Evolutionary conservation across 2,329 filamentous ascomycete genomes (phyloP).

Genomic region (Colletotrichum viniferum): DNA sequence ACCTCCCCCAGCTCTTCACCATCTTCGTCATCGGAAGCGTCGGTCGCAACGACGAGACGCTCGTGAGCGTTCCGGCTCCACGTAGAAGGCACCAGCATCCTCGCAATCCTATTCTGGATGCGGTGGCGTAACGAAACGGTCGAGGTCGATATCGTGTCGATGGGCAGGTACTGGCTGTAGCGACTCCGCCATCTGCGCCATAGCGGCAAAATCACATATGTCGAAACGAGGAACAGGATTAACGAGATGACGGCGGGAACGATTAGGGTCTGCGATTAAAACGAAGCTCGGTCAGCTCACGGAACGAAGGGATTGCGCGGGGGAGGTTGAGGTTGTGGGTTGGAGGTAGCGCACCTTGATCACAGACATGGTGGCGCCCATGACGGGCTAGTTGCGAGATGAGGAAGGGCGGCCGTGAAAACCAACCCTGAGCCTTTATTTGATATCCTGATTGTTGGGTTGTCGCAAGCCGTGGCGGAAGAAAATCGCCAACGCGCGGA

Average conservation of each 20-base stretch:
- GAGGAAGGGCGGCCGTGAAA: neutral
- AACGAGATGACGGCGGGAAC: constrained; percentile 75
- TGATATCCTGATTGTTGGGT: neutral
- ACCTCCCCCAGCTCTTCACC: constrained; percentile 72
- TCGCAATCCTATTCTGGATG: constrained; percentile 44
- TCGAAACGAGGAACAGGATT: constrained; percentile 68
- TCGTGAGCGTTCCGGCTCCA: constrained; percentile 51
- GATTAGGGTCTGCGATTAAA: constrained; percentile 63
- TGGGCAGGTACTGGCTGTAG: constrained; percentile 76
- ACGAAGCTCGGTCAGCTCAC: constrained; percentile 5
- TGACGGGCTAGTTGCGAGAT: constrained; percentile 23
- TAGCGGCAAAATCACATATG: constrained; percentile 68
- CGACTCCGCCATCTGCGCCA: constrained; percentile 73
- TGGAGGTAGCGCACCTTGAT: constrained; percentile 33
- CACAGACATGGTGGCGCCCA: constrained; percentile 37
- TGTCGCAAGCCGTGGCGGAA: neutral
- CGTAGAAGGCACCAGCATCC: constrained; percentile 48
- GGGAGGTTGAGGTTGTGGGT: constrained; percentile 27
- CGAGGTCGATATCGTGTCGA: constrained; percentile 65
- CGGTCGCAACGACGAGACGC: constrained; percentile 44
- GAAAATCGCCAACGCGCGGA: neutral
- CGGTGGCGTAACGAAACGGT: constrained; percentile 60
- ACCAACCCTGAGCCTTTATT: neutral
- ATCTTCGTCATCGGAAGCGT: constrained; percentile 56
- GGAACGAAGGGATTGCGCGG: neutral